Conservation (phyloP, 176 grass and related monocot genomes). For the Carex cristatella region DNA sequence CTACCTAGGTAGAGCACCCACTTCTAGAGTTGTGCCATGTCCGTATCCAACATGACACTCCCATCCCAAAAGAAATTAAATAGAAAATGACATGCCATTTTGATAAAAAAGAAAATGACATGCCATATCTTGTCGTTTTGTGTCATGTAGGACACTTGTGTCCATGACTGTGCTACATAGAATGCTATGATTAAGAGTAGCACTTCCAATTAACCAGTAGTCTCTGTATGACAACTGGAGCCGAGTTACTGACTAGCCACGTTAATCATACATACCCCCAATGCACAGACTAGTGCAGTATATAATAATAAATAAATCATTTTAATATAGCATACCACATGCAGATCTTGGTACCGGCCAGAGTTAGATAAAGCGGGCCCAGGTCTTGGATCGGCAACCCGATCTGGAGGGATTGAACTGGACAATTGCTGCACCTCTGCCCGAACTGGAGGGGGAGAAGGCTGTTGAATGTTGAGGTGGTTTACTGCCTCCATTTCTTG, state of each 20-base stretch:
- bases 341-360: conserved; percentile 65
- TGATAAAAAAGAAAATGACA: background rate
- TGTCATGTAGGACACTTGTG: background rate
- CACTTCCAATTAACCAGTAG: background rate
- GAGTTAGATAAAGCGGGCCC: conserved; percentile 50
- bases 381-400: conserved; percentile 84
- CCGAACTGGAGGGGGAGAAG: conserved; percentile 79
- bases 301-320: conserved; percentile 16
- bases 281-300: background rate
- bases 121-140: background rate
- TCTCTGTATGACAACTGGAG: background rate
- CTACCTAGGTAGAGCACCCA: background rate
- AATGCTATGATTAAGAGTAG: background rate
- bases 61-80: background rate
- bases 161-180: background rate
- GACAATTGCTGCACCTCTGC: conserved; percentile 60
- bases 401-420: conserved; percentile 66
- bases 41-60: background rate
- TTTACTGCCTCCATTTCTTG: conserved; percentile 51
- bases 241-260: background rate
- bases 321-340: conserved; percentile 67
- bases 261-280: background rate
- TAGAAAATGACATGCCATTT: background rate
- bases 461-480: conserved; percentile 73
- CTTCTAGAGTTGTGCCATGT: background rate